Evolutionary conservation across 1,139 yeast genomes (phyloP).

Genomic region (Pichia sp.): DNA sequence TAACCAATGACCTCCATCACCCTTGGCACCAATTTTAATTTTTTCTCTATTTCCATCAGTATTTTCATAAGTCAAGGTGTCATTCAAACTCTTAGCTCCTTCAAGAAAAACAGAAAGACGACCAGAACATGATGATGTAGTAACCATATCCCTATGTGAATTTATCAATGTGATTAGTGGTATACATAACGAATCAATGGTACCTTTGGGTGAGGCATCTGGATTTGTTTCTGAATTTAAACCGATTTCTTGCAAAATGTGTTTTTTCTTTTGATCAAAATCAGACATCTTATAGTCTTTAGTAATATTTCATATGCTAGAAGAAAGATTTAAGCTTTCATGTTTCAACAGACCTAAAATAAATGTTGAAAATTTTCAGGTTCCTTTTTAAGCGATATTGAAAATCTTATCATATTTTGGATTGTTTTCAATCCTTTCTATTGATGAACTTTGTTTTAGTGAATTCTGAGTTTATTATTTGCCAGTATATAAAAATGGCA

Average conservation of each 20-base stretch:
- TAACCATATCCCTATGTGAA: slow-evolving; percentile 59
- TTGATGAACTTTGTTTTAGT: too few relatives aligned
- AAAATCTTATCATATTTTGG: too few relatives aligned
- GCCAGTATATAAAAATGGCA: neutral
- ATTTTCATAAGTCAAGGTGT: slow-evolving; percentile 23
- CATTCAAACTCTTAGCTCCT: slow-evolving; percentile 37
- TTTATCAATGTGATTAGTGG: slow-evolving; percentile 70
- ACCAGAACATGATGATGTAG: slow-evolving; percentile 87
- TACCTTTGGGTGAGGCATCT: slow-evolving; percentile 81
- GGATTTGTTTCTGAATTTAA: slow-evolving; percentile 38
- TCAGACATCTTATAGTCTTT: slow-evolving; percentile 5
- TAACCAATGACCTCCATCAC: slow-evolving; percentile 80
- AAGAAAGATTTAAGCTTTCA: neutral
- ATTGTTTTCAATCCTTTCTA: too few relatives aligned
- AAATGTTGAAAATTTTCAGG: slow-evolving; percentile 2
- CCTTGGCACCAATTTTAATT: slow-evolving; percentile 67
- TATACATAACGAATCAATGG: slow-evolving; percentile 63
- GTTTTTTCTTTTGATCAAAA: slow-evolving; percentile 62
- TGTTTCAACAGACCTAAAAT: too few relatives aligned
- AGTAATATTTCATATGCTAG: neutral
- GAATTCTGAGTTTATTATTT: too few relatives aligned
- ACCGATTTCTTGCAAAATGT: slow-evolving; percentile 51
- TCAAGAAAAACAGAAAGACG: slow-evolving; percentile 76
- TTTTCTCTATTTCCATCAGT: slow-evolving; percentile 17
- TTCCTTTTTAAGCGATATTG: neutral